phyloP scores from a whole-genome alignment of 2,329 filamentous ascomycete species.

The Aspergillus sclerotialis region DNA sequence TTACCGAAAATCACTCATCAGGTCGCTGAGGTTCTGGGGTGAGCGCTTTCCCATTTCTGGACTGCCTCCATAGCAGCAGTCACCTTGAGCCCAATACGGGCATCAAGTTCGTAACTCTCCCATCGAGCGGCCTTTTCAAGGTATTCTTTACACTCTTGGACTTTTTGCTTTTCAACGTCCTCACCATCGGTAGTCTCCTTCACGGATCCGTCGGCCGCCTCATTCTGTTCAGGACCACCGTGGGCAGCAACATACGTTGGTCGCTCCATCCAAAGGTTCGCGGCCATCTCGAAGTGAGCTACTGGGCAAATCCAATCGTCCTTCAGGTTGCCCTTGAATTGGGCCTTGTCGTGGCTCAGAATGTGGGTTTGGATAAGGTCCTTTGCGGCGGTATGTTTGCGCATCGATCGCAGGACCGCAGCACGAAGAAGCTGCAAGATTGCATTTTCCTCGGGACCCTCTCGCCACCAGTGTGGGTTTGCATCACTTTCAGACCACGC shows the following conservation, averaged over 20 bases:
- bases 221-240: constrained; percentile 6
- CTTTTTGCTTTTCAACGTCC: constrained; percentile 28
- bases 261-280: constrained; percentile 67
- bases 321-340: constrained; percentile 46
- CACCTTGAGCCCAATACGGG: constrained; percentile 46
- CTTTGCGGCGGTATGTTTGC: constrained; percentile 58
- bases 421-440: constrained; percentile 62
- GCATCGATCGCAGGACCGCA: constrained; percentile 58
- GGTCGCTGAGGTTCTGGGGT: constrained; percentile 9
- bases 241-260: constrained; percentile 32
- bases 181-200: neutral
- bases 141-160: constrained; percentile 49
- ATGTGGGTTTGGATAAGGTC: constrained; percentile 56
- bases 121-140: constrained; percentile 52
- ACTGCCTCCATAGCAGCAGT: constrained; percentile 40
- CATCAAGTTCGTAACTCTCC: constrained; percentile 58
- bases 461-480: constrained; percentile 45
- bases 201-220: constrained; percentile 3
- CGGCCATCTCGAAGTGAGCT: constrained; percentile 80
- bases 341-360: constrained; percentile 48
- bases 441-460: constrained; percentile 54
- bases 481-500: constrained; percentile 60
- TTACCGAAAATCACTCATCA: neutral
- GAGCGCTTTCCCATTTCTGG: constrained; percentile 33
- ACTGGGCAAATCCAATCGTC: constrained; percentile 62